phyloP scores from a whole-genome alignment of 768 basidiomycete genomes.

The Auricularia sp. region DNA sequence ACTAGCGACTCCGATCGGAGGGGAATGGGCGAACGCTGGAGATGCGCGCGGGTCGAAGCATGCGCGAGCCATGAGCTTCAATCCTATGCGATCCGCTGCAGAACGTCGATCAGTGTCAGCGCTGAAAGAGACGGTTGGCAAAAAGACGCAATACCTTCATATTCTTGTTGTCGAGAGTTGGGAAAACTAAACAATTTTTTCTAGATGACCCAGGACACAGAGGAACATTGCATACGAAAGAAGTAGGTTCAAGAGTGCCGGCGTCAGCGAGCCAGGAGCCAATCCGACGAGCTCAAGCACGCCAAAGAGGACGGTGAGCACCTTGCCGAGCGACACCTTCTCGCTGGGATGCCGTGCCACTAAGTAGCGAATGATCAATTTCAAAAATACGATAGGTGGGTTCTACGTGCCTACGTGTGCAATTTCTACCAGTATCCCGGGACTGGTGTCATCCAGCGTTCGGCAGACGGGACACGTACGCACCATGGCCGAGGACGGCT shows the following conservation, averaged over 20 bases:
- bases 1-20: neutral
- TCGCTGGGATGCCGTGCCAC: conserved; percentile 53
- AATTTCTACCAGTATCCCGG: conserved; percentile 41
- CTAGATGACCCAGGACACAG: too few relatives aligned
- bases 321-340: conserved; percentile 29
- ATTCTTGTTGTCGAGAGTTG: conserved; percentile 72
- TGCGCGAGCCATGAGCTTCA: conserved; percentile 68
- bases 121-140: neutral
- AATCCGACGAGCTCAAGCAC: conserved; percentile 40
- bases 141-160: conserved; percentile 45
- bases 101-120: neutral
- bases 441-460: conserved; percentile 3
- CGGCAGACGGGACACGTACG: conserved; percentile 9
- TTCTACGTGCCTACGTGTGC: conserved; percentile 53
- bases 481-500: conserved; percentile 77
- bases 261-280: conserved; percentile 43
- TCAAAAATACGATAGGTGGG: neutral
- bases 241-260: conserved; percentile 37
- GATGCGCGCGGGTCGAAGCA: conserved; percentile 79
- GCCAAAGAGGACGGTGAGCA: conserved; percentile 32
- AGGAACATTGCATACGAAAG: neutral
- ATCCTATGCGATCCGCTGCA: conserved; percentile 76
- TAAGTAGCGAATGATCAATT: conserved; percentile 17
- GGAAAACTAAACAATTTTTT: conserved; percentile 35
- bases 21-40: conserved; percentile 43